Conservation (phyloP, 1,284 basidiomycete genomes). For the Tilletia walkeri region DNA sequence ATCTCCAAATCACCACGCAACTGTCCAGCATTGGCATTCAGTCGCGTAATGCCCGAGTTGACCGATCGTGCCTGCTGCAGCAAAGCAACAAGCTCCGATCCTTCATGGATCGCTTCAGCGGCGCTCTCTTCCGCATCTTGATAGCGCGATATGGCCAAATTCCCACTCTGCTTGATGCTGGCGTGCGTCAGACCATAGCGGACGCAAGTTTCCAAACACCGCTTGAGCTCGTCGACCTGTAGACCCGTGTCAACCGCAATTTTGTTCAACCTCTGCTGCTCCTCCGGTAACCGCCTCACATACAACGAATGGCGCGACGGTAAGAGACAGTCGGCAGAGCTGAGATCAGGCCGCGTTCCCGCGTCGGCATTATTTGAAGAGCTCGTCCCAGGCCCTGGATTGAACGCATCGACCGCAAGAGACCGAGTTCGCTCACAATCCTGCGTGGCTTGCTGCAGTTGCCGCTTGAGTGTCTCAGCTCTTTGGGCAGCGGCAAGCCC, state of each 20-base stretch:
- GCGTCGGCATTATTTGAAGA: neutral
- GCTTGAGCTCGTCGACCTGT: conserved; percentile 6
- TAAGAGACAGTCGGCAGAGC: neutral
- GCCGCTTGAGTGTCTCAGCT: conserved; percentile 3
- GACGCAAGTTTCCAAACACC: neutral
- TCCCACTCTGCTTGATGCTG: neutral
- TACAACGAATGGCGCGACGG: conserved; percentile 11
- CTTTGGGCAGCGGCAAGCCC: conserved; percentile 8
- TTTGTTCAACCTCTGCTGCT: neutral
- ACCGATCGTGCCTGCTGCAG: neutral
- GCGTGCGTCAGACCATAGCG: neutral
- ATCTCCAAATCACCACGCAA: neutral
- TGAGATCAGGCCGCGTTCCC: conserved; percentile 3
- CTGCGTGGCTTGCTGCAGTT: conserved; percentile 2
- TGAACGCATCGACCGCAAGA: neutral
- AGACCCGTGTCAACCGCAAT: neutral
- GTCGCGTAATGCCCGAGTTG: neutral
- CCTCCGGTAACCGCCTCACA: neutral
- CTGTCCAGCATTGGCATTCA: neutral
- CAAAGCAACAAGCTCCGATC: neutral
- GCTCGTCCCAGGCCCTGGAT: conserved; percentile 6
- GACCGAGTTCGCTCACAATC: neutral
- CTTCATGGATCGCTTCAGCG: neutral
- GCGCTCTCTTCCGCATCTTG: neutral
- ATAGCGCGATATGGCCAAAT: neutral